Evolutionary conservation across 257 asterid species (phyloP), one percentile per base, ranked within the genome.

Genomic region (Fraxinus pennsylvanica): DNA sequence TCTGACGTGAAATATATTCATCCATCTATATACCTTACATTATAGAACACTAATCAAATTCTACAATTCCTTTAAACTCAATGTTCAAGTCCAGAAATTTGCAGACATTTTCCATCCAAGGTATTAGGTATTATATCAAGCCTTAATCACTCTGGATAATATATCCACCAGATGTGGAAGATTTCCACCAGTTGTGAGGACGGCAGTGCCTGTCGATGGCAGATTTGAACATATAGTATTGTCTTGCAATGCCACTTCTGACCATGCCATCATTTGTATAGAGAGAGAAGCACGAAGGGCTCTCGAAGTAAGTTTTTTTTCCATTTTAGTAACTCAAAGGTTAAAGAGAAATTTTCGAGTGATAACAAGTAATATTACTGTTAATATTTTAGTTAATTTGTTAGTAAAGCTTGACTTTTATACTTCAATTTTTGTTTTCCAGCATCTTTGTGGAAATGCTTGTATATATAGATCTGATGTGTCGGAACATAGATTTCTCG

Each of bases 161-260:
- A 57, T 15, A 30, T 71, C 69, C 69, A 73, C 68, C 77, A 93
- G 97, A 78, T 93, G 96, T 39, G 91, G 97, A 63, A 84, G 96
- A 84, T 86, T 79, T 41, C 98, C 97, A 14, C 98, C 98, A 15
- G 94, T 87, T 41, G 97, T 94, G 78, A 92, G 73, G 86, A 94
- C 94, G n/a, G 96, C 98, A 9, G 97, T 94, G 65, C 98, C 98
- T 3, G 98, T 94, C 68, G 97, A 94, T 74, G 98, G 98, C 77
- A 91, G 98, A 82, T 94, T 94, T 65, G 98, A 94, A 90, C 98
- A 92, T 71, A 91, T 94, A 80, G 92, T 94, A 79, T 93, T 94
- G 67, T 92, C 96, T 57, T 92, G 97, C 72, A 92, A 94, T 61
- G 94, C 98, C 73, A 92, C 96, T 78, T 92, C 98, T 15, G 98